A percentile compares a stretch with the other conserved stretches of the same genome.
These are phyloP conservation scores for Citropsis articulata DNA, from an alignment of 345 rosid species.

Conservation along the genomic window DNA sequence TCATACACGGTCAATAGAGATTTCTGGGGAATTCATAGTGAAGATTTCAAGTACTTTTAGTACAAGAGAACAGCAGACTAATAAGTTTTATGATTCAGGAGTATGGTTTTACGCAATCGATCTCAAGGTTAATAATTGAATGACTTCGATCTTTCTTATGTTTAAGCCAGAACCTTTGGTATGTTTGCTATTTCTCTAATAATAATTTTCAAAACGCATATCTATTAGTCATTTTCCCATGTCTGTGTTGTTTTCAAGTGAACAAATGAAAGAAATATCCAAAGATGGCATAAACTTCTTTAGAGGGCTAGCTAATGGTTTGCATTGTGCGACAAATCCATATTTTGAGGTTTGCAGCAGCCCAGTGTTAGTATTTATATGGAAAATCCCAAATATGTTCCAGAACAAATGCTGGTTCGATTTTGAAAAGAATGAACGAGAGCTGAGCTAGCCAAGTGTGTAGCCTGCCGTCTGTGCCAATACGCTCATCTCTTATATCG, in stretches of 20 bases:
- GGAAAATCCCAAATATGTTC: background rate
- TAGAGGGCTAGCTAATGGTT: background rate
- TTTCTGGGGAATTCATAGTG: background rate
- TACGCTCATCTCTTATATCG: background rate
- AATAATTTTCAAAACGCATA: background rate
- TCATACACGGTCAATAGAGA: background rate
- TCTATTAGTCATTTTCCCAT: background rate
- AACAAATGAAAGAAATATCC: background rate
- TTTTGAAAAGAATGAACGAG: background rate
- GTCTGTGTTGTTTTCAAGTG: background rate
- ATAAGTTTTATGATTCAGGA: background rate
- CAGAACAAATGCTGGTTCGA: background rate
- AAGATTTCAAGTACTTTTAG: background rate
- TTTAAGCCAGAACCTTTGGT: background rate
- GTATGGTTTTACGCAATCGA: background rate
- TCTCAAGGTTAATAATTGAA: background rate
- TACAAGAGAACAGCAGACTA: background rate
- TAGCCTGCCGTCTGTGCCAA: background rate
- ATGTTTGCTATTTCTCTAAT: background rate
- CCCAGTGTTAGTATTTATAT: background rate
- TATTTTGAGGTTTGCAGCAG: background rate
- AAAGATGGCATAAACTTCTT: background rate
- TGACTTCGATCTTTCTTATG: background rate
- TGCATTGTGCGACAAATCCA: background rate
- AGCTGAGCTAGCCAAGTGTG: background rate